Evolutionary conservation across 495 filamentous ascomycete species (phyloP), one percentile per base, ranked within the genome.

Genomic region (Hyphodiscus hymeniophilus): DNA sequence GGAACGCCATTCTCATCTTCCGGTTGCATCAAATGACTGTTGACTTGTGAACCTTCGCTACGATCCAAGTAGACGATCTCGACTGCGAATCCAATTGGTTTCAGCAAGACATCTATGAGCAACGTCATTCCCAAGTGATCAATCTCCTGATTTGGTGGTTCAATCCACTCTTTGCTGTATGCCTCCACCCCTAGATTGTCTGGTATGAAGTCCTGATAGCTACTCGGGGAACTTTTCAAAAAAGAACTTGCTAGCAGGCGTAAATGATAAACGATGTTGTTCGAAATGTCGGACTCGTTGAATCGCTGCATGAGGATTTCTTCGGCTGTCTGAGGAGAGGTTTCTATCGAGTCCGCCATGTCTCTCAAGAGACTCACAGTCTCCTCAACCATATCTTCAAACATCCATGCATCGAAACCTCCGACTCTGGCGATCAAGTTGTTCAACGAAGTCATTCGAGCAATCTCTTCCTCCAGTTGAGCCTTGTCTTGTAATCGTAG

Each of bases 31-130:
- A 77, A 71, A 63, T 91, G 84, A 24, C 76, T 75, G 62, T 90
- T 95, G 52, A 90, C 87, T 49, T 81, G 76, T 16, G 76, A 72
- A 13, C 90, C 90, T 50, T 80, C 71, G 55, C 87, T 95, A 47
- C 92, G 79, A 64, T 98, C 92, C 17, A 98, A 76, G 57, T 96
- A 96, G 7, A 91, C 77, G 35, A 97, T 81, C 58, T 96, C 87
- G 8, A 96, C 77, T 8, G 81, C 78, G 51, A 96, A 78, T 12
- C 81, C 82, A 33, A 82, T 82, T 23, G 86, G 81, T 58, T 84
- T 84, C 42, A 96, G 77, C 2, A 97, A 72, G 12, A 89, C 77
- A 52, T 92, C 84, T 50, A 85, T 74, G 44, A 95, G 68, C 24
- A 84, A 76, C 49, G 77, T 79, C 17, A 97, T 72, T 11, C 87